These are phyloP conservation scores for Verbena officinalis DNA, from an alignment of 257 asterid genomes.

Conservation along the genomic window DNA sequence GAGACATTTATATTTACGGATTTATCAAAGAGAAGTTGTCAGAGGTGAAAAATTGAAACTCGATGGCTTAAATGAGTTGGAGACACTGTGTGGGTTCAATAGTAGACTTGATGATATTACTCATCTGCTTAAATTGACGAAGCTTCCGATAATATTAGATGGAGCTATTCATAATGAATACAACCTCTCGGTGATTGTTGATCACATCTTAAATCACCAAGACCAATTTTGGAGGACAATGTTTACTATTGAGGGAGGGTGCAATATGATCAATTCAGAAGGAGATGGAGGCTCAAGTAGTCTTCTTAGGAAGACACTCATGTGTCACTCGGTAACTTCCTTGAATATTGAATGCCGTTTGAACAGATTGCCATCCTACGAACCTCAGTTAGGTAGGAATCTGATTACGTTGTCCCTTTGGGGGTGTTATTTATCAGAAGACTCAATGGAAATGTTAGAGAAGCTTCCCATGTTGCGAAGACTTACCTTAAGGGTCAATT, in stretches of 20 bases:
- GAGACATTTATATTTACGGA: not conserved
- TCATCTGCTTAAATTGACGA: not conserved
- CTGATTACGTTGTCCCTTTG: not conserved
- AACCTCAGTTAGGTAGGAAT: not conserved
- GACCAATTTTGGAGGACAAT: not conserved
- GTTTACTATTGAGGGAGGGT: not conserved
- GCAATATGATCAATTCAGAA: slow-evolving; percentile 4
- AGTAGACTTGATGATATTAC: not conserved
- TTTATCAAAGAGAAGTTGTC: accelerated
- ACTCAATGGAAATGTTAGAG: slow-evolving; percentile 9
- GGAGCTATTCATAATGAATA: not conserved
- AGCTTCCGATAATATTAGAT: not conserved
- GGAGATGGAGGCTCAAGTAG: not conserved
- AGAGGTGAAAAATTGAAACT: not conserved
- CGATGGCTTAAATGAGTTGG: not conserved
- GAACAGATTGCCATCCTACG: not conserved
- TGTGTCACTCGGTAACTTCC: not conserved
- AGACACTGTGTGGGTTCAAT: not conserved
- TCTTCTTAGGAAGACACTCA: not conserved
- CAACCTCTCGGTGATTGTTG: not conserved
- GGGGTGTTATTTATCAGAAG: not conserved
- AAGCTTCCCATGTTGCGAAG: slow-evolving; percentile 1
- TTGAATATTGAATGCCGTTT: not conserved
- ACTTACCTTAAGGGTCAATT: not conserved
- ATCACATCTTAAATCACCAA: not conserved